Conservation (phyloP, 2,329 filamentous ascomycete species). For the Colletotrichum magnum region DNA sequence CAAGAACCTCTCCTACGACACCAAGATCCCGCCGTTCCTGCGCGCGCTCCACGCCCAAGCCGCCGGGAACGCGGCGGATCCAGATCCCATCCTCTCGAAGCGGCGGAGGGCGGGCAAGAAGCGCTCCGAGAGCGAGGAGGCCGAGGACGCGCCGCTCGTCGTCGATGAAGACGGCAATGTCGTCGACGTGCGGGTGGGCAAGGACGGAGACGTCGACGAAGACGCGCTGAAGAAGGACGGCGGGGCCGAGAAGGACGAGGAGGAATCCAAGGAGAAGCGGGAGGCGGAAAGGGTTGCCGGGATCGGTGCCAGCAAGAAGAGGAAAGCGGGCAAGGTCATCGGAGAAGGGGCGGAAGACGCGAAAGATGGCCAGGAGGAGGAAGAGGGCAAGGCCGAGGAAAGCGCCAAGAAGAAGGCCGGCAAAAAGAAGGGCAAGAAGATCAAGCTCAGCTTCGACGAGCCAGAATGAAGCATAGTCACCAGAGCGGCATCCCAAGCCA, state of each 20-base stretch:
- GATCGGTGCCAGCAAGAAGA: constrained; percentile 65
- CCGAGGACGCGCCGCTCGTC: constrained; percentile 82
- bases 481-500: constrained; percentile 3
- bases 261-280: constrained; percentile 43
- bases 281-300: constrained; percentile 54
- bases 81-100: constrained; percentile 67
- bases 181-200: constrained; percentile 62
- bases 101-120: constrained; percentile 65
- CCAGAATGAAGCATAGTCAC: constrained; percentile 35
- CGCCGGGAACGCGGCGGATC: constrained; percentile 61
- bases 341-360: constrained; percentile 52
- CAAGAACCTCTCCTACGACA: constrained; percentile 79
- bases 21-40: constrained; percentile 72
- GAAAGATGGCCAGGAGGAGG: constrained; percentile 18
- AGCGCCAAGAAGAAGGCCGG: constrained; percentile 44
- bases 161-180: constrained; percentile 81
- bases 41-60: constrained; percentile 68
- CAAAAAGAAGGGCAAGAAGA: constrained; percentile 71
- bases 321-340: constrained; percentile 67
- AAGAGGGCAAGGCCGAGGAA: constrained; percentile 12
- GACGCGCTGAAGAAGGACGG: constrained; percentile 47
- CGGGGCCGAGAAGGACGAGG: constrained; percentile 44
- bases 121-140: constrained; percentile 76
- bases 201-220: constrained; percentile 59
- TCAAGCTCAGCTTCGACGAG: constrained; percentile 74